Conservation (phyloP, 495 filamentous ascomycete species). For the Xylaria intraflava region DNA sequence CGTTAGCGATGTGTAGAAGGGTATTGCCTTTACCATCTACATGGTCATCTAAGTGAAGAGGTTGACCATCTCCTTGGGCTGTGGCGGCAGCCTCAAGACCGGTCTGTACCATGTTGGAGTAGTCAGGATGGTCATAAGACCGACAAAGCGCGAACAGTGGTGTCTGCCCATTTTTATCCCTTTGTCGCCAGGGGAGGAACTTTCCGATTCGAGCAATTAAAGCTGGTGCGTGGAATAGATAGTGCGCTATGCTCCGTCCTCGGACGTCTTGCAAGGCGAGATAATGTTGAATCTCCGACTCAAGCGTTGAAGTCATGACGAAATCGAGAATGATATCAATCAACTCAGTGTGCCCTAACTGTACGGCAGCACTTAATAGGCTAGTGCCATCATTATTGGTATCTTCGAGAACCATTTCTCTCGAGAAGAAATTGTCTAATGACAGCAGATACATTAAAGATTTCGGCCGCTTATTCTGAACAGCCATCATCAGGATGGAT, state of each 20-base stretch:
- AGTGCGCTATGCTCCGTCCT: constrained; percentile 87
- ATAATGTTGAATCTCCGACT: constrained; percentile 53
- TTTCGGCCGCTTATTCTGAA: constrained; percentile 65
- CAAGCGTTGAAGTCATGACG: constrained; percentile 31
- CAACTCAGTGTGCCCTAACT: constrained; percentile 67
- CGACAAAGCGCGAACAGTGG: constrained; percentile 90
- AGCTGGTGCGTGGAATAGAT: constrained; percentile 86
- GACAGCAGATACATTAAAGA: constrained; percentile 72
- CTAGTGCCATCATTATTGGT: constrained; percentile 83
- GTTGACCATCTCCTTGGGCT: constrained; percentile 68
- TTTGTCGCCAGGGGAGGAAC: constrained; percentile 78
- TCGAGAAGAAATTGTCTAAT: constrained; percentile 64
- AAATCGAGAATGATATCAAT: constrained; percentile 70
- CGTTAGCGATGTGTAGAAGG: constrained; percentile 84
- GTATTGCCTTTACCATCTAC: constrained; percentile 92
- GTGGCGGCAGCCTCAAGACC: constrained; percentile 68
- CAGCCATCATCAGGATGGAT: constrained; percentile 93
- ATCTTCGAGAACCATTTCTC: constrained; percentile 67
- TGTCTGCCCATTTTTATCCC: constrained; percentile 94
- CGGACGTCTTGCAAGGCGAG: constrained; percentile 69
- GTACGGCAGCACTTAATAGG: constrained; percentile 87
- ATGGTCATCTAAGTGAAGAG: constrained; percentile 87
- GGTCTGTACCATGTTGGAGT: constrained; percentile 74
- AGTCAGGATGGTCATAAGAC: constrained; percentile 89
- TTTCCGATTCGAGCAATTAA: constrained; percentile 68